Percentiles rank a stretch among this genome's conserved stretches.
Conservation (phyloP, 768 basidiomycete genomes). For the Hydnum rufescens region DNA sequence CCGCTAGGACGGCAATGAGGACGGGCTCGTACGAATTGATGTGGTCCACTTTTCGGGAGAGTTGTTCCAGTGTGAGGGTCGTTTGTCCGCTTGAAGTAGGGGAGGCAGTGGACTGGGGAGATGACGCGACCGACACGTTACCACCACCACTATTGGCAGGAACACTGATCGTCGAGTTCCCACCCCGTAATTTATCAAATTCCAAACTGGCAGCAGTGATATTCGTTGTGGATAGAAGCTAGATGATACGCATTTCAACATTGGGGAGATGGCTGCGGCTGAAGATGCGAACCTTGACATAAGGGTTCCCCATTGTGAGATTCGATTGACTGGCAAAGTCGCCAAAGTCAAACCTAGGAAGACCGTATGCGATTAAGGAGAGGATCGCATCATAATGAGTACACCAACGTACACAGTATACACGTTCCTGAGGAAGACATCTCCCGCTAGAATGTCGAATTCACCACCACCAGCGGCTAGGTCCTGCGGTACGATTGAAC, state of each 20-base stretch:
- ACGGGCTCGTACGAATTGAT: background rate
- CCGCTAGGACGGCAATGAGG: background rate
- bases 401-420: conserved; percentile 53
- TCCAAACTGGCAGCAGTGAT: conserved; percentile 49
- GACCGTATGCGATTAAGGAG: background rate
- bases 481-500: conserved; percentile 51
- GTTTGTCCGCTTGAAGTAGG: no score
- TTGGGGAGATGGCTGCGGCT: background rate
- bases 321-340: conserved; percentile 44
- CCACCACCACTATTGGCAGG: background rate
- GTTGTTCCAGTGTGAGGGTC: no score
- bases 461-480: conserved; percentile 39
- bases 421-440: conserved; percentile 63
- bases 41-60: background rate
- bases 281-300: conserved; percentile 44
- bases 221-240: conserved; percentile 26
- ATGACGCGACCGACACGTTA: background rate
- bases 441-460: conserved; percentile 71
- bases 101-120: background rate
- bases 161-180: conserved; percentile 26
- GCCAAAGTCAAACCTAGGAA: conserved; percentile 28
- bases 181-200: conserved; percentile 50
- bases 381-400: background rate
- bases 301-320: conserved; percentile 43
- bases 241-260: background rate